A percentile compares a stretch with the other conserved stretches of the same genome.
Conservation (phyloP, 2,329 filamentous ascomycete genomes). For the Penicillium expansum region DNA sequence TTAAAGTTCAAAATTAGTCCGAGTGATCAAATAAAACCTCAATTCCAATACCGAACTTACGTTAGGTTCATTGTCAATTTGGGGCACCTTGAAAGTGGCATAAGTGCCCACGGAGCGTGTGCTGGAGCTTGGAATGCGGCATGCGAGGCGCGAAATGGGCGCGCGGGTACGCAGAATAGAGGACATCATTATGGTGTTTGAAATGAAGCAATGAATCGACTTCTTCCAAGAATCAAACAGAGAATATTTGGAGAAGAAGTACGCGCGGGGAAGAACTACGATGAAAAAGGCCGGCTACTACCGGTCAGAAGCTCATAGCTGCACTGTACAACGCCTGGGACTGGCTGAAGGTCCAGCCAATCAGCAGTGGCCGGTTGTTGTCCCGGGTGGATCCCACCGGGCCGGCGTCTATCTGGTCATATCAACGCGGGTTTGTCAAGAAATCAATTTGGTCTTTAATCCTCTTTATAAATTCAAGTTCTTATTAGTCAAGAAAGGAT, state of each 20-base stretch:
- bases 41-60: slow-evolving; percentile 54
- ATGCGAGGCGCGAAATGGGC: slow-evolving; percentile 23
- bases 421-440: neutral
- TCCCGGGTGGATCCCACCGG: slow-evolving; percentile 17
- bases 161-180: slow-evolving; percentile 28
- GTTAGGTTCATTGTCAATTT: slow-evolving; percentile 91
- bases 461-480: neutral
- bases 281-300: slow-evolving; percentile 23
- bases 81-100: slow-evolving; percentile 83
- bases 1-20: slow-evolving; percentile 38
- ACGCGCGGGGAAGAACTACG: slow-evolving; percentile 29
- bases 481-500: neutral
- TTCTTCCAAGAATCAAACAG: slow-evolving; percentile 1
- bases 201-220: neutral
- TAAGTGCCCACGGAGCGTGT: slow-evolving; percentile 54
- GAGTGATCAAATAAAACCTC: neutral
- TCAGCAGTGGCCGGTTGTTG: slow-evolving; percentile 10
- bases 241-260: slow-evolving; percentile 9
- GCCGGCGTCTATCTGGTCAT: slow-evolving; percentile 10
- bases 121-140: slow-evolving; percentile 21
- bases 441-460: neutral
- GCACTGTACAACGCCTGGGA: neutral
- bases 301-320: slow-evolving; percentile 12
- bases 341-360: slow-evolving; percentile 2
- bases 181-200: slow-evolving; percentile 29